Conservation (phyloP, 805 yeast genomes). For the Blastobotrys americana region DNA sequence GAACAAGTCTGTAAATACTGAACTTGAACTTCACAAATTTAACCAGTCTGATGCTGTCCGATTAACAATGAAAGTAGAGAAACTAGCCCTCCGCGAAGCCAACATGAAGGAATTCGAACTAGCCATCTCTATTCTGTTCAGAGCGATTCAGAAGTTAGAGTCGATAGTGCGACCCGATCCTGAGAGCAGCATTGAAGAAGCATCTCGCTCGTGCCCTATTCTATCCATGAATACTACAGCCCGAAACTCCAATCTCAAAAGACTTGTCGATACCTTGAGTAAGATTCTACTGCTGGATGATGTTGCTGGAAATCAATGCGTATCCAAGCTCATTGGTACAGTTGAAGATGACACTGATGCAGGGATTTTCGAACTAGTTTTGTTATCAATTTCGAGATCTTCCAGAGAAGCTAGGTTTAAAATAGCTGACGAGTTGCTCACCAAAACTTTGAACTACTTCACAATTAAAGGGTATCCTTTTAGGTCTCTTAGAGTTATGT, state of each 20-base stretch:
- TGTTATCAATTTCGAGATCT: not conserved
- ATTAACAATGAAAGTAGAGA: conserved; percentile 3
- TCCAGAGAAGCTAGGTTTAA: not conserved
- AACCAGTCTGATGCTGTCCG: not conserved
- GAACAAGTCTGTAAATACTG: conserved; percentile 4
- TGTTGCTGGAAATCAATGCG: too few relatives aligned
- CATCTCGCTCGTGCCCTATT: too few relatives aligned
- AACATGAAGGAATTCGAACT: too few relatives aligned
- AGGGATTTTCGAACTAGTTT: not conserved
- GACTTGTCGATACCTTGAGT: too few relatives aligned
- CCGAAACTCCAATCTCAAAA: too few relatives aligned
- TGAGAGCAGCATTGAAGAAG: too few relatives aligned
- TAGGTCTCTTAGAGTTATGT: not conserved
- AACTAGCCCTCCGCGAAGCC: conserved; percentile 3
- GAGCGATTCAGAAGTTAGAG: too few relatives aligned
- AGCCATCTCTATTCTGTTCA: too few relatives aligned
- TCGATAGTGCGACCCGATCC: too few relatives aligned
- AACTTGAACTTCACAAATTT: not conserved
- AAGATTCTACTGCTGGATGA: too few relatives aligned
- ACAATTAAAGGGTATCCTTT: not conserved
- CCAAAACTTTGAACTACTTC: not conserved
- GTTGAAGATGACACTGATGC: too few relatives aligned
- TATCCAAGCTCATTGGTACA: not conserved
- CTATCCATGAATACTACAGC: too few relatives aligned
- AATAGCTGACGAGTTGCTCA: not conserved